phyloP scores from a whole-genome alignment of 1,139 yeast genomes.

The Suhomyces wounanorum region DNA sequence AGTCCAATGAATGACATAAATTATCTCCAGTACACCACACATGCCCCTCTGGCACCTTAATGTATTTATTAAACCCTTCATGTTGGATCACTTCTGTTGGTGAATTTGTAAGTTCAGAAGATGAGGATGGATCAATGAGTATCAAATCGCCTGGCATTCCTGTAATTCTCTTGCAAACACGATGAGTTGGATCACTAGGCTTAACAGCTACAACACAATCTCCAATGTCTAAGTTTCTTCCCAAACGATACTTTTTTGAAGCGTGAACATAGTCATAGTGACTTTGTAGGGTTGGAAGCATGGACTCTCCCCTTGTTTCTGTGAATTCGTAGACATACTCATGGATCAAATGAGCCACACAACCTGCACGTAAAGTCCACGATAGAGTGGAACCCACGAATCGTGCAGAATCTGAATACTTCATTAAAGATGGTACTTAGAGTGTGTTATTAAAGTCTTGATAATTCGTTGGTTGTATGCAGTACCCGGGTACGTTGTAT shows the following conservation, averaged over 20 bases:
- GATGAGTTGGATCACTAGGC: conserved; percentile 83
- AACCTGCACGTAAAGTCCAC: conserved; percentile 62
- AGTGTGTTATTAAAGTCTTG: background rate
- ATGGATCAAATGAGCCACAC: conserved; percentile 67
- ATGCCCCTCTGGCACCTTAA: conserved; percentile 83
- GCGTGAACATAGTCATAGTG: conserved; percentile 81
- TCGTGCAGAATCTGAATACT: conserved; percentile 25
- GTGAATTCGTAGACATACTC: conserved; percentile 73
- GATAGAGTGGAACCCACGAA: conserved; percentile 39
- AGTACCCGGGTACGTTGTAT: too few relatives aligned
- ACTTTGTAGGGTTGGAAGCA: conserved; percentile 86
- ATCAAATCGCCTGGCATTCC: conserved; percentile 96
- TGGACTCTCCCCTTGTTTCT: conserved; percentile 88
- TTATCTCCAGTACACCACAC: conserved; percentile 98
- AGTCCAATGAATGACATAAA: conserved; percentile 83
- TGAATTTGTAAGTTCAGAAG: conserved; percentile 51
- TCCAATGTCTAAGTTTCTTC: conserved; percentile 68
- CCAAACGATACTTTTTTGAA: conserved; percentile 59
- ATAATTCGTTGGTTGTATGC: background rate
- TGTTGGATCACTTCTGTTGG: conserved; percentile 31
- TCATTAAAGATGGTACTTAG: conserved; percentile 7
- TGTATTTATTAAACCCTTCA: conserved; percentile 58
- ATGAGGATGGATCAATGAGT: conserved; percentile 74
- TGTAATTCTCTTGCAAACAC: conserved; percentile 89
- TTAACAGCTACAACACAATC: conserved; percentile 87